Conservation (phyloP, 768 basidiomycete species). For the Nidularia sp. region DNA sequence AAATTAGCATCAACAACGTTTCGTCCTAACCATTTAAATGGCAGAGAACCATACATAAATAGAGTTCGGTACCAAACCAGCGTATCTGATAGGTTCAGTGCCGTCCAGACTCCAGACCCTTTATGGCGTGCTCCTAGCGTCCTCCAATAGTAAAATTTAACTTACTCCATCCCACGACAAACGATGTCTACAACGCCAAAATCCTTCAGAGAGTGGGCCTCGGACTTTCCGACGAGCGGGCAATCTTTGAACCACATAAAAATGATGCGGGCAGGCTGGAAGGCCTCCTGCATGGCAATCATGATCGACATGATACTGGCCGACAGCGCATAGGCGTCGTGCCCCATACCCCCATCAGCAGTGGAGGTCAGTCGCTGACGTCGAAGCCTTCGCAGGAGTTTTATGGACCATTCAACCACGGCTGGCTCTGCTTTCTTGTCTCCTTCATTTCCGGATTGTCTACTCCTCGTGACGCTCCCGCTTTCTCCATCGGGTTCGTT, state of each 20-base stretch:
- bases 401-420: slow-evolving; percentile 22
- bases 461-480: slow-evolving; percentile 5
- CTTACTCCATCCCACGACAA: slow-evolving; percentile 19
- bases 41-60: too few species aligned
- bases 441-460: slow-evolving; percentile 6
- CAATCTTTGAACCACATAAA: slow-evolving; percentile 41
- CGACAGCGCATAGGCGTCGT: slow-evolving; percentile 3
- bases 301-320: slow-evolving; percentile 23
- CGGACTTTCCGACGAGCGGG: slow-evolving; percentile 27
- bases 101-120: too few species aligned
- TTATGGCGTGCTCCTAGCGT: too few species aligned
- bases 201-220: slow-evolving; percentile 31
- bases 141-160: background rate
- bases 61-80: too few species aligned
- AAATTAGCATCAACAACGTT: too few species aligned
- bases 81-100: too few species aligned
- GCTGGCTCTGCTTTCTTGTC: slow-evolving; percentile 6
- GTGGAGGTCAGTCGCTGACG: slow-evolving; percentile 9
- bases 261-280: slow-evolving; percentile 27
- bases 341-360: too few species aligned
- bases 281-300: slow-evolving; percentile 32
- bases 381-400: slow-evolving; percentile 30
- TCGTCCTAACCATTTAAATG: too few species aligned
- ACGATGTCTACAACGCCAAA: slow-evolving; percentile 32
- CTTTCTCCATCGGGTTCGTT: slow-evolving; percentile 7